These are phyloP conservation scores for Magnaporthiopsis incrustans DNA, from an alignment of 2,329 filamentous ascomycete species.

Conservation along the genomic window DNA sequence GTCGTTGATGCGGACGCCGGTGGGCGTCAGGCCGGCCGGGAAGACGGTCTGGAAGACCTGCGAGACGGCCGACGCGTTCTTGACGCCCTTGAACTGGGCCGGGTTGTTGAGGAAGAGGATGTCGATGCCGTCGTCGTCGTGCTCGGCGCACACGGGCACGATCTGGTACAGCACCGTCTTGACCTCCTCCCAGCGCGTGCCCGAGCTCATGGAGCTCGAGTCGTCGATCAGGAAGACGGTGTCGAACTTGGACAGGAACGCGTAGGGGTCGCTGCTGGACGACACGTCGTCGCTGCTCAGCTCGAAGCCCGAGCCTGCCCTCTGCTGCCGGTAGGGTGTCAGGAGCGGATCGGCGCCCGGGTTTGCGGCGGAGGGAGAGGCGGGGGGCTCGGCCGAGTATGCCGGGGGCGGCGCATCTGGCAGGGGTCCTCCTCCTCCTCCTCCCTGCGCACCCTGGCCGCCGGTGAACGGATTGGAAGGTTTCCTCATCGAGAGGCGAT, in stretches of 20 bases:
- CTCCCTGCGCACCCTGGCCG: not conserved
- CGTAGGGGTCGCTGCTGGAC: slow-evolving; percentile 57
- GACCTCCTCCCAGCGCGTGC: slow-evolving; percentile 69
- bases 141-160: slow-evolving; percentile 69
- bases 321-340: slow-evolving; percentile 5
- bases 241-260: slow-evolving; percentile 73
- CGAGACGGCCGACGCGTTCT: slow-evolving; percentile 46
- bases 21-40: slow-evolving; percentile 64
- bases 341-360: slow-evolving; percentile 3
- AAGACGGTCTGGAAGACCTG: slow-evolving; percentile 61
- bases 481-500: not conserved
- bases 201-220: slow-evolving; percentile 70
- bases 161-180: slow-evolving; percentile 62
- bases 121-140: slow-evolving; percentile 81
- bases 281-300: slow-evolving; percentile 21
- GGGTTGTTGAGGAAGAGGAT: slow-evolving; percentile 80
- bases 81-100: slow-evolving; percentile 59
- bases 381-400: slow-evolving; percentile 12
- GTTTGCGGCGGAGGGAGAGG: slow-evolving; percentile 15
- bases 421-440: not conserved
- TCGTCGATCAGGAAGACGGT: slow-evolving; percentile 90
- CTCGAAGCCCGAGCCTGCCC: not conserved
- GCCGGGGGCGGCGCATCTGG: slow-evolving; percentile 3
- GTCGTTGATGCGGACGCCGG: slow-evolving; percentile 59
- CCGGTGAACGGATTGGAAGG: not conserved